A percentile compares a stretch with the other conserved stretches of the same genome.
These are phyloP conservation scores for Camellia japonica DNA, from an alignment of 148 eudicot genomes.

Conservation along the genomic window DNA sequence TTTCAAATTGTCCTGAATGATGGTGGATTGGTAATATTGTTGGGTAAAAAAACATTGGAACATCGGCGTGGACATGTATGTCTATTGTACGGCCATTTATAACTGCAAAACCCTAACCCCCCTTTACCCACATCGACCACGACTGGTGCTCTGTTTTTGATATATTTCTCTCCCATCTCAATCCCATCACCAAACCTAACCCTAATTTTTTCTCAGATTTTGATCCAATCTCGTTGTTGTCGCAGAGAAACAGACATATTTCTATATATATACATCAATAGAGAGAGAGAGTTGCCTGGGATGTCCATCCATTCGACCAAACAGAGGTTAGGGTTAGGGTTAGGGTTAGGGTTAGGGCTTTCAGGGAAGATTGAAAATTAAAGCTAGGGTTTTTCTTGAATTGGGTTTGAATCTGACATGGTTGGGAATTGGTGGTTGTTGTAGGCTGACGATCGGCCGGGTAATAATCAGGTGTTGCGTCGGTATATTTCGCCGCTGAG, in stretches of 20 bases:
- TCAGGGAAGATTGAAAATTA: neutral
- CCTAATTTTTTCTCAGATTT: neutral
- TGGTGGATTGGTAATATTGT: too few relatives aligned
- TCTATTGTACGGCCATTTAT: too few relatives aligned
- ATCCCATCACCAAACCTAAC: neutral
- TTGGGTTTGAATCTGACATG: neutral
- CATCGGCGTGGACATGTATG: too few relatives aligned
- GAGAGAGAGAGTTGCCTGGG: constrained; percentile 34
- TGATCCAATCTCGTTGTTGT: constrained; percentile 10
- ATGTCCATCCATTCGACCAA: constrained; percentile 51
- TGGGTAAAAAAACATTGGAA: too few relatives aligned
- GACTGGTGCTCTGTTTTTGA: neutral
- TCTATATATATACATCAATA: neutral
- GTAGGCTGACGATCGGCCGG: constrained; percentile 27
- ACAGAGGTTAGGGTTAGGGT: constrained; percentile 31
- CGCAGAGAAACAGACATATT: constrained; percentile 12
- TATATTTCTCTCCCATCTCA: neutral
- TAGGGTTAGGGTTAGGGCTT: neutral
- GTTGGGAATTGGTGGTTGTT: neutral
- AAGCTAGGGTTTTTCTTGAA: neutral
- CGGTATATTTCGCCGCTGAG: constrained; percentile 63
- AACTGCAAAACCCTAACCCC: neutral
- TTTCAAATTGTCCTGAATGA: too few relatives aligned
- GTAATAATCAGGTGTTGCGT: constrained; percentile 19
- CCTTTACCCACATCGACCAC: neutral